Percentiles rank a stretch among this genome's conserved stretches.
phyloP scores from a whole-genome alignment of 2,329 filamentous ascomycete genomes.

The Stagonosporopsis vannaccii region DNA sequence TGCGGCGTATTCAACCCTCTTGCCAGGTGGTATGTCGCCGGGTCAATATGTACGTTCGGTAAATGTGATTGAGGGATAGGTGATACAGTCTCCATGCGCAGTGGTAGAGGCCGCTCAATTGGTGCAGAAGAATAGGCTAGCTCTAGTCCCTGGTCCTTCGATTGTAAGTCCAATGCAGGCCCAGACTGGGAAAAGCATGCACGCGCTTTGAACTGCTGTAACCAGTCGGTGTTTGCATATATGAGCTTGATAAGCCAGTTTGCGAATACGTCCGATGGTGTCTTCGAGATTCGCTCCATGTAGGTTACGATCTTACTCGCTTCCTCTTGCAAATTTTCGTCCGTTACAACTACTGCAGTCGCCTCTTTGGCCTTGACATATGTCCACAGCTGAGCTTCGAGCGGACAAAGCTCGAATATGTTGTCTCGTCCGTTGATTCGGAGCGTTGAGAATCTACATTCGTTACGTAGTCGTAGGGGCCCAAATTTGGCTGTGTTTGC shows the following conservation, averaged over 20 bases:
- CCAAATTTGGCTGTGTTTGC: conserved; percentile 29
- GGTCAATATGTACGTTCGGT: conserved; percentile 11
- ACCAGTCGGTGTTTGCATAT: conserved; percentile 9
- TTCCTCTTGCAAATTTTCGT: conserved; percentile 28
- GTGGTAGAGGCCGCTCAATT: conserved; percentile 4
- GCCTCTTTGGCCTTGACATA: conserved; percentile 23
- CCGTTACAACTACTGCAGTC: conserved; percentile 2
- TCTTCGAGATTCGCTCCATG: conserved; percentile 30
- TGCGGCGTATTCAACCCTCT: background rate
- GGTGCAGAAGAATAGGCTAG: background rate
- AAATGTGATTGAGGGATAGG: background rate
- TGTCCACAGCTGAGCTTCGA: conserved; percentile 28
- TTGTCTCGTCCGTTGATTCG: conserved; percentile 19
- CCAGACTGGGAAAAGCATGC: background rate
- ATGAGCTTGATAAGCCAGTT: conserved; percentile 34
- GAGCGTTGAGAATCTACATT: conserved; percentile 12
- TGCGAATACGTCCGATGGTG: conserved; percentile 32
- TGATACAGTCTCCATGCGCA: background rate
- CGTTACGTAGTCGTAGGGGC: conserved; percentile 26
- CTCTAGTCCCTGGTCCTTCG: background rate
- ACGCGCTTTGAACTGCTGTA: conserved; percentile 11
- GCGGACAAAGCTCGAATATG: conserved; percentile 34
- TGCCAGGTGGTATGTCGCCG: conserved; percentile 3
- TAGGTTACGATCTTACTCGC: conserved; percentile 32
- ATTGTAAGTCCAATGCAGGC: background rate